Evolutionary conservation across 1,284 basidiomycete genomes (phyloP), one percentile per base, ranked within the genome.

Genomic region (Rhodotorula sp.): DNA sequence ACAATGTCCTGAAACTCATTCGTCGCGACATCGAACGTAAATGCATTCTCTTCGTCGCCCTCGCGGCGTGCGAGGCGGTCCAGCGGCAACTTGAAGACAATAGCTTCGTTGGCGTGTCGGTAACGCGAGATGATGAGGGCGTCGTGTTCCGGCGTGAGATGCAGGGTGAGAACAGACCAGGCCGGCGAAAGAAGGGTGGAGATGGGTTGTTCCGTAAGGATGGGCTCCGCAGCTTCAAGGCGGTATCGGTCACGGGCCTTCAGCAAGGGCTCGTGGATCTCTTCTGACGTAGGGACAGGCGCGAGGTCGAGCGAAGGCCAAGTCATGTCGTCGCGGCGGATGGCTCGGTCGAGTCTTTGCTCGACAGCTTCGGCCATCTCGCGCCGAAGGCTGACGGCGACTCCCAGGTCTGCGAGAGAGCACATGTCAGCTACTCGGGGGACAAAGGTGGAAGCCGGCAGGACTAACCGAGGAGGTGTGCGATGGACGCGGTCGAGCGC

Each of bases 141-240:
- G 73, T 86, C 88, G 72, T 87, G 87, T 77, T 96, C 92, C 10
- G 89, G 86, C 0, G 90, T 89, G 60, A 97, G 83, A 70, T 85
- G 89, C 74, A 99, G 87, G 70, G 89, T 91, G 64, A 97, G 83
- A 16, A 94, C 86, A 8, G 88, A 90, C 94, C 95, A 98, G 70
- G 89, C 85, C 5, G 79, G 72, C 0, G 95, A 94, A 2, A 98
- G 82, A n/a, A 69, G 20, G 0, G 75, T 65, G 83, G 78, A 50
- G 78, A 76, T 26, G 78, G 63, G 48, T 16, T 52, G 52, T 52
- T 71, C 71, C 28, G 74, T 62, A 11, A 68, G 62, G 53, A 52
- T 76, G 2, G 82, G 73, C 65, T 85, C 83, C 37, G 86, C 79
- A 4, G 78, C 78, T 66, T 84, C 82, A 48, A 79, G 78, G 54